Base-by-base conservation (phyloP, 2,329 filamentous ascomycete species). In the Neopestalotiopsis rosae region DNA sequence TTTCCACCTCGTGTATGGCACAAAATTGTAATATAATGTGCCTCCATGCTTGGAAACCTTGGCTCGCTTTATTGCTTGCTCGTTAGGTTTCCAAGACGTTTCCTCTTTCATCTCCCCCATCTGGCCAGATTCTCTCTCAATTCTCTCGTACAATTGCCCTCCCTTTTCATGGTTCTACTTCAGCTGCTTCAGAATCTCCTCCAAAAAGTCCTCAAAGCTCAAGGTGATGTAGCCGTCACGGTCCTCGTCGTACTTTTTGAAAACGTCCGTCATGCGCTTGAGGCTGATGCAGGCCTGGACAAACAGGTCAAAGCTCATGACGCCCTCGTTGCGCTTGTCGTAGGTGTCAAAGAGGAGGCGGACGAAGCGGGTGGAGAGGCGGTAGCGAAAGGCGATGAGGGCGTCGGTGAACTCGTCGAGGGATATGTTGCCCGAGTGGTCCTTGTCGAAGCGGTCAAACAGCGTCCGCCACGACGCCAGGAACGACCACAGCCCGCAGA, bases 241-340 rank as follows among this genome's bases (percentile, higher is more conserved):
- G 81, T 99, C 96, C 76, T 97, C 93, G 75, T 99, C 96, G 80
- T 98, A 99, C 82, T 95, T 95, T 87, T 99, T 99, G 81, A 99
- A 99, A 34, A 97, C 94, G 81, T 99, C 96, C 70, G 96, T 99
- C 95, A 99, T 98, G 75, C 96, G 89, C 88, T 98, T 98, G 76
- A 99, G 86, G 75, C 91, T 94, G 78, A 99, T 98, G 81, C 96
- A 98, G 66, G 94, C 94, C 86, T 99, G 96, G 70, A 99, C 96
- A 77, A 99, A 99, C 65, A 99, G 82, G 83, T 99, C 96, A 77
- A 99, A 99, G 82, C 91, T 93, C 88, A 94, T 94, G 75, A 88
- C 87, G 49, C 91, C 91, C 77, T 89, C 86, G 73, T 84, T 83
- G 71, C 88, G 87, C 85, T 92, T 94, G 80, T 98, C 95, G 82